Evolutionary conservation across 352 stramenopile genomes (phyloP).

Genomic region (Phytophthora sansomeana): DNA sequence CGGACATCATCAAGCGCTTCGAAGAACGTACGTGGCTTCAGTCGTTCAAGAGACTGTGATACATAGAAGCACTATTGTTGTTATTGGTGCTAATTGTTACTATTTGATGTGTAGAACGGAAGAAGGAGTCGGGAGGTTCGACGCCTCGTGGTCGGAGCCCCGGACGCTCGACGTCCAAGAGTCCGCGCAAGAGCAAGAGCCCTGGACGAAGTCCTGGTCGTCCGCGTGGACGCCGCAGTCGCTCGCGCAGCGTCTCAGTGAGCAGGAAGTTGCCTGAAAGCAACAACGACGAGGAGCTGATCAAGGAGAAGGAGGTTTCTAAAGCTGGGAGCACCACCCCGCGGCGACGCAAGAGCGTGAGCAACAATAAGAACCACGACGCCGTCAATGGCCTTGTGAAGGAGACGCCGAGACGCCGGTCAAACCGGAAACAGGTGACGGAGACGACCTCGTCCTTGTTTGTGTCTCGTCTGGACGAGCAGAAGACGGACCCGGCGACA

Average conservation of each 20-base stretch:
- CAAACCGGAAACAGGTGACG: conserved; percentile 23
- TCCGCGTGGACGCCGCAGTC: conserved; percentile 47
- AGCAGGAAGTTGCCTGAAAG: conserved; percentile 38
- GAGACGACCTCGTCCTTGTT: conserved; percentile 45
- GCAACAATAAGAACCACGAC: conserved; percentile 25
- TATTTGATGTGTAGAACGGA: conserved; percentile 45
- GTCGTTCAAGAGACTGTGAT: background rate
- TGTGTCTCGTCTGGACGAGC: conserved; percentile 43
- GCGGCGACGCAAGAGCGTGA: conserved; percentile 29
- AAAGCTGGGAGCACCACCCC: conserved; percentile 5
- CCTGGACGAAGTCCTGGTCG: conserved; percentile 48
- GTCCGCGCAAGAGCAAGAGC: conserved; percentile 45
- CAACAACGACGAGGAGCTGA: conserved; percentile 32
- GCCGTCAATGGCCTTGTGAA: conserved; percentile 21
- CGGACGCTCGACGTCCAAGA: conserved; percentile 43
- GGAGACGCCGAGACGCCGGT: conserved; percentile 28
- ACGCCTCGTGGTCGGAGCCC: conserved; percentile 57
- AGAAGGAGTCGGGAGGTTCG: conserved; percentile 50
- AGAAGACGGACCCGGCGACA: conserved; percentile 29
- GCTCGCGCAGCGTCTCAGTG: conserved; percentile 72
- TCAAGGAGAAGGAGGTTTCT: conserved; percentile 1
- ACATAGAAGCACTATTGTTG: background rate
- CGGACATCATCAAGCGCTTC: conserved; percentile 70
- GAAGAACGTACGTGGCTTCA: conserved; percentile 56
- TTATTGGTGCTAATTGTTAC: conserved; percentile 2